Evolutionary conservation across 2,329 filamentous ascomycete genomes (phyloP), one percentile per base, ranked within the genome.

Genomic region (Hymenoscyphus fructigenus): DNA sequence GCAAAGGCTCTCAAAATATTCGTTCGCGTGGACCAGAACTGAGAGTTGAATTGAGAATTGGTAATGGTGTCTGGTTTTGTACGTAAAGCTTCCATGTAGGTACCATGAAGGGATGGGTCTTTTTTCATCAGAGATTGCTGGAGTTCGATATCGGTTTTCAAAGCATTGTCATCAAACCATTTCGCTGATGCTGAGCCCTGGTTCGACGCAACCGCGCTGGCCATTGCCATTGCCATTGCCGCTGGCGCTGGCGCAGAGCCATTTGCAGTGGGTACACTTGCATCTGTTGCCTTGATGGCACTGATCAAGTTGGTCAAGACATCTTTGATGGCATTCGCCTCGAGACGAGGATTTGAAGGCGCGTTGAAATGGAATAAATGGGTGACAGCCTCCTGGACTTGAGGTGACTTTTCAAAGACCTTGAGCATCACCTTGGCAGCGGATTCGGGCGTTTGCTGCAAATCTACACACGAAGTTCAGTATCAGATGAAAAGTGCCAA

Each of bases 321-420:
- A 74, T 94, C 91, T 74, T 93, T 96, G 75, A 97, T 87, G 3
- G 86, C 84, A 73, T 95, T 92, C 64, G 95, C 93, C 78, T 99
- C 93, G 36, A 86, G 82, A 69, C 94, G 88, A 57, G 94, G 91
- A 70, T 91, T 86, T 26, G 84, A 80, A 14, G 85, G 78, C 2
- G 92, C 92, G 58, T 92, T 96, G 79, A 99, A 98, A 69, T 91
- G 89, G 77, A 99, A 97, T 59, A 94, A 86, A 75, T 96, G 92
- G 62, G 88, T 86, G 57, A 88, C 84, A 20, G 91, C 81, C 59
- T 89, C 86, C 32, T 82, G 77, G 29, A 81, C 81, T 57, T 81
- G 80, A 36, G 86, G 78, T 53, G 85, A 79, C 75, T 93, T 90
- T 67, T 90, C 90, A 71, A 97, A 91, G 63, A 99, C 89, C 77